Evolutionary conservation across 2,329 filamentous ascomycete species (phyloP).

Genomic region (Diplocarpon mali): DNA sequence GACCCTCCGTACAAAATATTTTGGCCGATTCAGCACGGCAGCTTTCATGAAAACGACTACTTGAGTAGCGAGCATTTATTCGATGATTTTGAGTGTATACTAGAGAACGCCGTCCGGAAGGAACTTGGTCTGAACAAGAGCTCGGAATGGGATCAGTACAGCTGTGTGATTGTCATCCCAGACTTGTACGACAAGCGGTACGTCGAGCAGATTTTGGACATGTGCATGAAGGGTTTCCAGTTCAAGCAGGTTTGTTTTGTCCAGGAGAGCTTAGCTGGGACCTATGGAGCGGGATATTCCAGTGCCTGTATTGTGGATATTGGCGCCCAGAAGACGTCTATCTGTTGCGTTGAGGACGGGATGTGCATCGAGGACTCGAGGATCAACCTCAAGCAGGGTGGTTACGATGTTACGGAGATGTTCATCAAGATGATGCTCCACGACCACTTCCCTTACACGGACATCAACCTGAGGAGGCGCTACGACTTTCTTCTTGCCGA

Average conservation of each 20-base stretch:
- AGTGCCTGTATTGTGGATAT: slow-evolving; percentile 93
- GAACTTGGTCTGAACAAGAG: slow-evolving; percentile 70
- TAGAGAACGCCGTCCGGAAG: slow-evolving; percentile 77
- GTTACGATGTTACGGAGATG: slow-evolving; percentile 82
- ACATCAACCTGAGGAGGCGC: slow-evolving; percentile 81
- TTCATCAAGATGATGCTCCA: slow-evolving; percentile 98
- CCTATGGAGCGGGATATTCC: slow-evolving; percentile 90
- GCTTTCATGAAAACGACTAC: slow-evolving; percentile 87
- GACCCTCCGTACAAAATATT: slow-evolving; percentile 81
- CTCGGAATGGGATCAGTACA: slow-evolving; percentile 80
- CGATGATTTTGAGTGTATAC: slow-evolving; percentile 75
- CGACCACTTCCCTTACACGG: slow-evolving; percentile 89
- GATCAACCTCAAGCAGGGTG: slow-evolving; percentile 89
- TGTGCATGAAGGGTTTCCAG: slow-evolving; percentile 79
- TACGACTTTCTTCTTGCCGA: slow-evolving; percentile 92
- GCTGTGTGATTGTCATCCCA: slow-evolving; percentile 92
- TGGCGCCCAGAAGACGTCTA: slow-evolving; percentile 92
- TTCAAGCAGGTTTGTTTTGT: slow-evolving; percentile 88
- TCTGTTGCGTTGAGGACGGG: slow-evolving; percentile 94
- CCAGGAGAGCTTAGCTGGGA: slow-evolving; percentile 89
- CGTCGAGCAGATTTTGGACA: slow-evolving; percentile 72
- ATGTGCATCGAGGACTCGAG: slow-evolving; percentile 91
- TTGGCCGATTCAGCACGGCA: slow-evolving; percentile 82
- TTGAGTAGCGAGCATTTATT: slow-evolving; percentile 66
- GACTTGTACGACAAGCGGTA: slow-evolving; percentile 94